phyloP scores from a whole-genome alignment of 208 protist species.

The Wallacemonas sp. region DNA sequence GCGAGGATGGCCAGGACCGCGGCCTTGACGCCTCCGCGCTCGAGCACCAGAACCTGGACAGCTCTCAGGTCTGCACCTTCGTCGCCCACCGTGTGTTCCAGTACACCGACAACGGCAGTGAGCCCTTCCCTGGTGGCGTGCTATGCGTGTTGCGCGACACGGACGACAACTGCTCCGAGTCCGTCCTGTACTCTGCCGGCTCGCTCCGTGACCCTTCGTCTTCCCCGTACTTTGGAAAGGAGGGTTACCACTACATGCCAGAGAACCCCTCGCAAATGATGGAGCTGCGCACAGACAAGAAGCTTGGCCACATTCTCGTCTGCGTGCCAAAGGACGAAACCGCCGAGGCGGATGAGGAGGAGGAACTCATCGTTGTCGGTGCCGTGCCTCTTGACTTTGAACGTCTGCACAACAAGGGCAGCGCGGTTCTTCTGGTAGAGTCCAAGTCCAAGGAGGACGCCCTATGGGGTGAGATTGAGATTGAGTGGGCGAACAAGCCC shows the following conservation, averaged over 20 bases:
- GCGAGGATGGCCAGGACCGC: constrained; percentile 47
- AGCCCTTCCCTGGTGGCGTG: constrained; percentile 66
- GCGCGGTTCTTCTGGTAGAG: constrained; percentile 82
- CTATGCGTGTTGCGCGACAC: constrained; percentile 86
- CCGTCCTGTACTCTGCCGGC: constrained; percentile 57
- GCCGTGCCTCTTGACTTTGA: constrained; percentile 86
- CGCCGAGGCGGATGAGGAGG: constrained; percentile 50
- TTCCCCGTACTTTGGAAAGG: constrained; percentile 75
- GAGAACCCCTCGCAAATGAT: constrained; percentile 76
- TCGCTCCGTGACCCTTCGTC: constrained; percentile 52
- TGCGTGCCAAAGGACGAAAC: constrained; percentile 70
- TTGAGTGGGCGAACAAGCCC: constrained; percentile 76
- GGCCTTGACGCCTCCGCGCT: constrained; percentile 45
- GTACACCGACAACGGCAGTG: constrained; percentile 83
- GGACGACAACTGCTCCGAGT: constrained; percentile 89
- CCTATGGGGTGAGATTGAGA: constrained; percentile 81
- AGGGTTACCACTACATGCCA: constrained; percentile 84
- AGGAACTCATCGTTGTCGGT: constrained; percentile 85
- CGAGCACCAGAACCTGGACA: constrained; percentile 61
- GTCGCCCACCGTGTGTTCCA: constrained; percentile 86
- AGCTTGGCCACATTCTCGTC: constrained; percentile 84
- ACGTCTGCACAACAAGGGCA: constrained; percentile 75
- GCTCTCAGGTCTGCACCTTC: constrained; percentile 72
- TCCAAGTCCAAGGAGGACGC: constrained; percentile 86
- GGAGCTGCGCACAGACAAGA: constrained; percentile 86